Evolutionary conservation across 495 filamentous ascomycete genomes (phyloP), one percentile per base, ranked within the genome.

Genomic region (Neurospora sp.): DNA sequence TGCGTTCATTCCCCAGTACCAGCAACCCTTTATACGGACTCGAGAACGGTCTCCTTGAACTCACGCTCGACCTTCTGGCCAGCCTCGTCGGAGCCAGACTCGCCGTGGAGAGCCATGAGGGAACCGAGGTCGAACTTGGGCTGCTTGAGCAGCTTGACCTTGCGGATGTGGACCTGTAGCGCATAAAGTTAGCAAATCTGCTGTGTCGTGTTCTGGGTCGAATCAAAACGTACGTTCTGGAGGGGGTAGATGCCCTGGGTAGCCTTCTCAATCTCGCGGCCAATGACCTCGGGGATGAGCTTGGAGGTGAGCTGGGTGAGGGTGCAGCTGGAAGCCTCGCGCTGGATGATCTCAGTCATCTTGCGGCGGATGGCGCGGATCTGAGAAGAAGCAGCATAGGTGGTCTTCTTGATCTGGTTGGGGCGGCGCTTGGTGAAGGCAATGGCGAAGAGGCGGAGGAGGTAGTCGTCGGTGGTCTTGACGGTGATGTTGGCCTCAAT

Each of bases 361-460:
- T 98, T 98, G 89, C 94, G 95, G 85, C 96, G 91, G 83, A 99
- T 99, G 77, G 92, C 89, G 73, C 96, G 90, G 83, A 98, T 98
- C 85, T 99, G 96, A 73, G 95, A 97, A 77, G 93, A 92, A 73
- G 90, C 89, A 74, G 96, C 96, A 82, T 99, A 99, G 79, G 96
- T 98, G 78, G 96, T 99, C 91, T 98, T 98, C 92, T 97, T 97
- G 88, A 99, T 94, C 88, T 99, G 96, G 88, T 99, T 99, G 76
- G 94, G 94, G 79, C 96, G 89, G 83, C 93, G 88, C 92, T 98
- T 98, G 83, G 96, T 99, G 89, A 99, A 99, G 76, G 96, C 96
- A 79, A 99, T 98, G 83, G 92, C 92, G 86, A 99, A 99, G 77
- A 99, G 91, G 75, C 96, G 93, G 84, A 99, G 88, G 79, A 98